A percentile compares a stretch with the other conserved stretches of the same genome.
These are phyloP conservation scores for Mixia osmundae DNA, from an alignment of 1,284 basidiomycete genomes.

Conservation along the genomic window DNA sequence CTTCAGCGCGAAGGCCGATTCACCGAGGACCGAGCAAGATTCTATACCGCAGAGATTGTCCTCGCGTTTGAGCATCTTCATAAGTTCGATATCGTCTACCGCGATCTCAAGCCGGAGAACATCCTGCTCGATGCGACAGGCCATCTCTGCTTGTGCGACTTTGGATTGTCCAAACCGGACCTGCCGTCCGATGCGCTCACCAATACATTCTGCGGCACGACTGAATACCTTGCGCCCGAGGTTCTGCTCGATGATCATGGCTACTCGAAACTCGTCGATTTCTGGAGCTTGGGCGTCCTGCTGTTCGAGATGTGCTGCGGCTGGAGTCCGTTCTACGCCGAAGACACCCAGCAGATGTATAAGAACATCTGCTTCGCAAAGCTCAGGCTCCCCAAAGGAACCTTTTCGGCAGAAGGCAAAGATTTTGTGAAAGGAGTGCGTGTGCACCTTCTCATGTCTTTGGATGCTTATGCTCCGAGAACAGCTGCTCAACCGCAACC, in stretches of 20 bases:
- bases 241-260: slow-evolving; percentile 97
- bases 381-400: slow-evolving; percentile 73
- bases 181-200: slow-evolving; percentile 81
- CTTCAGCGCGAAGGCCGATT: slow-evolving; percentile 85
- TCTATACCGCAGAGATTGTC: slow-evolving; percentile 83
- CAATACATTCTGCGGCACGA: slow-evolving; percentile 32
- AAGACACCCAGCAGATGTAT: slow-evolving; percentile 99
- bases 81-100: slow-evolving; percentile 91
- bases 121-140: slow-evolving; percentile 90
- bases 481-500: slow-evolving; percentile 89
- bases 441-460: slow-evolving; percentile 11
- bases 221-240: slow-evolving; percentile 78
- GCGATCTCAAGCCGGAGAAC: slow-evolving; percentile 91
- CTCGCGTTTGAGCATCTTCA: slow-evolving; percentile 86
- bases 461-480: slow-evolving; percentile 5
- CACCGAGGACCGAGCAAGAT: slow-evolving; percentile 69
- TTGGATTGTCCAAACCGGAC: slow-evolving; percentile 91
- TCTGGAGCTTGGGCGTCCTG: slow-evolving; percentile 65
- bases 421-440: slow-evolving; percentile 94
- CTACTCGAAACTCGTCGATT: slow-evolving; percentile 95
- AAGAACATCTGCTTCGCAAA: slow-evolving; percentile 93
- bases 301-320: slow-evolving; percentile 76
- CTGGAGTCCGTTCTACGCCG: slow-evolving; percentile 98
- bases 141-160: slow-evolving; percentile 88
- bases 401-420: slow-evolving; percentile 71